Conservation (phyloP, 441 rosid species). For the Pelargonium citronellum region DNA sequence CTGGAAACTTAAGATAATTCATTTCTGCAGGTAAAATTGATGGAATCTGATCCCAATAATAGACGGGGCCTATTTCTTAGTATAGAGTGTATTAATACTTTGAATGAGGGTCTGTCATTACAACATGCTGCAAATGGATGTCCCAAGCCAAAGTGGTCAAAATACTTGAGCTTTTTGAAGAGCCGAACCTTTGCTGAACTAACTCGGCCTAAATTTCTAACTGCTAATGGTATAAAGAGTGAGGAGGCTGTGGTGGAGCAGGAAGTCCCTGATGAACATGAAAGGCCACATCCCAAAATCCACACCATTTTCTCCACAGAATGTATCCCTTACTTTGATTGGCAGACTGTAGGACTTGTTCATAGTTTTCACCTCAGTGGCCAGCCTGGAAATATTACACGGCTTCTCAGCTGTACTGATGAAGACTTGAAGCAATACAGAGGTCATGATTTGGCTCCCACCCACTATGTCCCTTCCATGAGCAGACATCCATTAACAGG, state of each 20-base stretch:
- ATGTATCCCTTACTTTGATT: conserved; percentile 87
- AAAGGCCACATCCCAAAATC: conserved; percentile 58
- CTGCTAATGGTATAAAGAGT: conserved; percentile 32
- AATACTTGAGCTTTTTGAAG: conserved; percentile 85
- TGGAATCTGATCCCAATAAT: conserved; percentile 62
- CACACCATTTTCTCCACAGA: conserved; percentile 94
- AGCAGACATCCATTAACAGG: conserved; percentile 93
- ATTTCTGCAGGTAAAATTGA: conserved; percentile 48
- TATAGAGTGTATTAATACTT: conserved; percentile 76
- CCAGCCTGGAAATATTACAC: conserved; percentile 89
- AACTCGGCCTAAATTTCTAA: conserved; percentile 61
- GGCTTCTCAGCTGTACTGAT: conserved; percentile 95
- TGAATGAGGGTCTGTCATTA: conserved; percentile 81
- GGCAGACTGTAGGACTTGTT: conserved; percentile 96
- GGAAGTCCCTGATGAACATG: conserved; percentile 36
- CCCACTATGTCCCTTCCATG: conserved; percentile 98
- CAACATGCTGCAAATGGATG: conserved; percentile 77
- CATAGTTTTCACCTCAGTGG: conserved; percentile 88
- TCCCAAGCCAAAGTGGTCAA: conserved; percentile 78
- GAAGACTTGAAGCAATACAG: conserved; percentile 66
- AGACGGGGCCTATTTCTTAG: conserved; percentile 55
- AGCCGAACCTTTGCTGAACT: conserved; percentile 84
- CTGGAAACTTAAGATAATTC: conserved; percentile 20
- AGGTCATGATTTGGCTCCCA: conserved; percentile 92
- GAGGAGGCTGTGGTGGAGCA: conserved; percentile 32